phyloP scores from a whole-genome alignment of 345 rosid genomes.

The Populus davidiana region DNA sequence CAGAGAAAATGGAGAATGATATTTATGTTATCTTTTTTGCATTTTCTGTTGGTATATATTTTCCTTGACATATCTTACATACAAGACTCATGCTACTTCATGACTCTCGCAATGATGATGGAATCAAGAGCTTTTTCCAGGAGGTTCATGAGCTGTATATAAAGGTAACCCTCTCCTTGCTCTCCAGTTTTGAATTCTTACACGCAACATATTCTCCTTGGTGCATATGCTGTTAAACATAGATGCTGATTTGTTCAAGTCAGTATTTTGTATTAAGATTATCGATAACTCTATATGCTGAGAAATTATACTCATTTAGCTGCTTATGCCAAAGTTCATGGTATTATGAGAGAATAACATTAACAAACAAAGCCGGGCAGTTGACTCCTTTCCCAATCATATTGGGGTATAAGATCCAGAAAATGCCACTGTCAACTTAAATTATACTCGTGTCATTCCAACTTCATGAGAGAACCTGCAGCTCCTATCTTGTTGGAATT shows the following conservation, averaged over 20 bases:
- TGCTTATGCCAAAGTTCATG: not conserved
- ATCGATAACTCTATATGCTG: not conserved
- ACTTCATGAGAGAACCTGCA: not conserved
- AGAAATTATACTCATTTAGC: not conserved
- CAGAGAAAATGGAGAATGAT: not conserved
- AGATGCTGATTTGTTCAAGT: not conserved
- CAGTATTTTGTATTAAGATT: not conserved
- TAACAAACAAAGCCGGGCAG: not conserved
- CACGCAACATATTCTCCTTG: not conserved
- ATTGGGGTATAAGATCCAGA: not conserved
- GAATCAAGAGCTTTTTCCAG: conserved; percentile 94
- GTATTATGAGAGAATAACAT: not conserved
- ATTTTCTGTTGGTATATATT: not conserved
- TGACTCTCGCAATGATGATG: conserved; percentile 92
- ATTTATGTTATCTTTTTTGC: not conserved
- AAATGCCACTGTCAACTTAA: not conserved
- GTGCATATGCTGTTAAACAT: not conserved
- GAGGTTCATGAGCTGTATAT: conserved; percentile 78
- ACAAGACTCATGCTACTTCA: conserved; percentile 94
- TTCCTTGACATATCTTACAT: conserved; percentile 63
- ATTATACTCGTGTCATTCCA: not conserved
- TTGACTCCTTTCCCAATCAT: not conserved
- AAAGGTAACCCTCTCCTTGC: conserved; percentile 36
- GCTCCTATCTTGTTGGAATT: not conserved
- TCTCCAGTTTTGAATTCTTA: not conserved